These are phyloP conservation scores for Gossypium sturtianum DNA, from an alignment of 345 rosid genomes.

Conservation along the genomic window DNA sequence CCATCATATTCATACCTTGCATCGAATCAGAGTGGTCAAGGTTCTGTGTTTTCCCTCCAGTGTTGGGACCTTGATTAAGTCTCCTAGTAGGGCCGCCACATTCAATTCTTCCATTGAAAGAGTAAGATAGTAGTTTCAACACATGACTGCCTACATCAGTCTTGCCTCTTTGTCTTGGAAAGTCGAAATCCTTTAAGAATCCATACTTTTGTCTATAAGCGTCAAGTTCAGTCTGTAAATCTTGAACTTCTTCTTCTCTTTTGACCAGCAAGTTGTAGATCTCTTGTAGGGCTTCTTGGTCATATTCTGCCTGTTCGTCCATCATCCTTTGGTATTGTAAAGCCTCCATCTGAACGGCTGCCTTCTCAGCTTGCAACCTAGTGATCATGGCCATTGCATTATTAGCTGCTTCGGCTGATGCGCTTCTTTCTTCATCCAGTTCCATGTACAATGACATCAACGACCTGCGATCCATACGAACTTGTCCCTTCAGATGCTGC, in stretches of 20 bases:
- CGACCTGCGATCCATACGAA: constrained; percentile 78
- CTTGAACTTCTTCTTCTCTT: constrained; percentile 57
- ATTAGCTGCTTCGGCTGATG: constrained; percentile 87
- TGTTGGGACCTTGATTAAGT: constrained; percentile 16
- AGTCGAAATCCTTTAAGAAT: constrained; percentile 31
- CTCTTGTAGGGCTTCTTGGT: constrained; percentile 74
- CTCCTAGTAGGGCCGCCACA: constrained; percentile 18
- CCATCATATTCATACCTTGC: not conserved
- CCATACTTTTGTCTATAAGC: constrained; percentile 57
- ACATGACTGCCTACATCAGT: constrained; percentile 24
- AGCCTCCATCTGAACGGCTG: constrained; percentile 96
- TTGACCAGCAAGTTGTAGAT: constrained; percentile 41
- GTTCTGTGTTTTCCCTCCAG: constrained; percentile 13
- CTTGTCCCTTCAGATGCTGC: constrained; percentile 66
- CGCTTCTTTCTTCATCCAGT: constrained; percentile 86
- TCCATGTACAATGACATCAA: constrained; percentile 82
- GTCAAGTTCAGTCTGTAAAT: constrained; percentile 59
- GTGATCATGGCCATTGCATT: constrained; percentile 98
- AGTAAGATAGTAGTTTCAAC: constrained; percentile 16
- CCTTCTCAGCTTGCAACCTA: constrained; percentile 85
- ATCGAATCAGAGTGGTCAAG: constrained; percentile 3
- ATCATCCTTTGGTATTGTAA: constrained; percentile 96
- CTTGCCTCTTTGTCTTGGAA: not conserved
- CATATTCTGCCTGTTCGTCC: constrained; percentile 96
- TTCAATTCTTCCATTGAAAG: constrained; percentile 23